Percentiles rank a stretch among this genome's conserved stretches.
These are phyloP conservation scores for Papilionanthe hybrid DNA, from an alignment of 116 monocot genomes.

Conservation along the genomic window DNA sequence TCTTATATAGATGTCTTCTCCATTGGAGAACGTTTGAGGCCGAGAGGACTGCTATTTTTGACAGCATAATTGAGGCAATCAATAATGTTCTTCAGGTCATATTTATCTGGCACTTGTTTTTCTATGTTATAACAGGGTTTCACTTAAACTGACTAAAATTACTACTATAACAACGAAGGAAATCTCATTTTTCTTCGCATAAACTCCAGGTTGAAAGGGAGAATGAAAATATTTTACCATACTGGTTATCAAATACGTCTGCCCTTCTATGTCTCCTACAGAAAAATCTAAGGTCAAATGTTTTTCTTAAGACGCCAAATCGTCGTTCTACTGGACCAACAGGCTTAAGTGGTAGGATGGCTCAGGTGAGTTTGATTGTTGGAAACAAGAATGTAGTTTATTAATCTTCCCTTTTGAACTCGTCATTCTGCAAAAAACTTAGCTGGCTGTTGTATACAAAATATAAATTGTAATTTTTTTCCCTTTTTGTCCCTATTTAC, in stretches of 20 bases:
- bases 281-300: conserved; percentile 75
- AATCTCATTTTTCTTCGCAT: conserved; percentile 3
- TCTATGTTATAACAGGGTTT: conserved; percentile 6
- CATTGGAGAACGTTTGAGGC: conserved; percentile 87
- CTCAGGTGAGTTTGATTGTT: conserved; percentile 37
- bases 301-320: conserved; percentile 49
- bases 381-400: neutral
- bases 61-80: conserved; percentile 71
- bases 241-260: conserved; percentile 95
- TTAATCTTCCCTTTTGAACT: neutral
- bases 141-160: conserved; percentile 2
- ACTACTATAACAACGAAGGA: neutral
- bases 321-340: conserved; percentile 37
- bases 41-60: conserved; percentile 83
- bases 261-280: conserved; percentile 92
- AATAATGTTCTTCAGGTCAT: conserved; percentile 76
- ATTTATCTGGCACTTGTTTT: conserved; percentile 3
- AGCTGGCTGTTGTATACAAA: neutral
- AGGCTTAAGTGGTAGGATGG: conserved; percentile 39
- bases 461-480: neutral
- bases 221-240: conserved; percentile 64
- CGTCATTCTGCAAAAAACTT: neutral
- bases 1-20: conserved; percentile 78
- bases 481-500: neutral
- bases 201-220: conserved; percentile 51